Conservation (phyloP, 2,329 filamentous ascomycete species). For the Fusarium bulbicola region DNA sequence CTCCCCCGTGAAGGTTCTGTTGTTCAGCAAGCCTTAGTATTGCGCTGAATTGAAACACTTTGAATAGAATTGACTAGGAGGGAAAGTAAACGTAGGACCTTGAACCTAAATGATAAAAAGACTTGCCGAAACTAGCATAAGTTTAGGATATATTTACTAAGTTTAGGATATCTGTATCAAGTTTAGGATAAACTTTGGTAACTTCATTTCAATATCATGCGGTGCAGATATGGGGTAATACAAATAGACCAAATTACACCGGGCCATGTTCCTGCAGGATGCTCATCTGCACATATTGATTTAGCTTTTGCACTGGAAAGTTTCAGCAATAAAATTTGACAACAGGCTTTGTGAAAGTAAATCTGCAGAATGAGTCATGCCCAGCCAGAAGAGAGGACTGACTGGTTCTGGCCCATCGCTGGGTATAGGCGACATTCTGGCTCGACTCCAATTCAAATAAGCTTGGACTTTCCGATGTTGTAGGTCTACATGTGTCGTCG, state of each 20-base stretch:
- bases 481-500: background rate
- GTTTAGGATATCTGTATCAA: background rate
- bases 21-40: background rate
- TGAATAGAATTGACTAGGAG: background rate
- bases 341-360: background rate
- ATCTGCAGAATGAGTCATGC: background rate
- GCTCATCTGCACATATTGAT: background rate
- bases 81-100: background rate
- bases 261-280: background rate
- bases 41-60: background rate
- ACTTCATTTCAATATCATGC: background rate
- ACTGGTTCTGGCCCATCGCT: background rate
- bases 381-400: background rate
- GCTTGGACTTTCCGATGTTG: background rate
- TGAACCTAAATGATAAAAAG: background rate
- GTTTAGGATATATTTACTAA: background rate
- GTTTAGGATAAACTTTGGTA: background rate
- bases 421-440: background rate
- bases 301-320: background rate
- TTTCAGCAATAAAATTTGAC: background rate
- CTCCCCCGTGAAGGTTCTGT: background rate
- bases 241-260: background rate
- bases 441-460: background rate
- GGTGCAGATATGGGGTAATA: fast-evolving
- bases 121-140: background rate